These are phyloP conservation scores for Aspergillus sp. DNA, from an alignment of 2,329 filamentous ascomycete species.

Conservation along the genomic window DNA sequence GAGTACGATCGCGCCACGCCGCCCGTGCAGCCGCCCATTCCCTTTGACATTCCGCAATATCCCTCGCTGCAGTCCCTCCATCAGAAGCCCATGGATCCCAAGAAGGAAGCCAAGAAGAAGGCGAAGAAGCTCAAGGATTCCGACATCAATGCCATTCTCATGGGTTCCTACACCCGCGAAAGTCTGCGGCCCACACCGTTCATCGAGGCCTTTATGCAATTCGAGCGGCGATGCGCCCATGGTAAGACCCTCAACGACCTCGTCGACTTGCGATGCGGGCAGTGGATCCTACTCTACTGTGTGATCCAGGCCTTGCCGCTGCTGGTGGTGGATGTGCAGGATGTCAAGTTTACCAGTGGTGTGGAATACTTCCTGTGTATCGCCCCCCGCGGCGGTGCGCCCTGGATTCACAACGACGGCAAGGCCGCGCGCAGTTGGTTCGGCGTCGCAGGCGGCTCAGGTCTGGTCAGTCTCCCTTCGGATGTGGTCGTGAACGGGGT, in stretches of 20 bases:
- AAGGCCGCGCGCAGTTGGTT: slow-evolving; percentile 48
- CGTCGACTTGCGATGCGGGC: slow-evolving; percentile 46
- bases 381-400: slow-evolving; percentile 46
- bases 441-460: slow-evolving; percentile 59
- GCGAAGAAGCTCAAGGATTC: slow-evolving; percentile 72
- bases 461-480: slow-evolving; percentile 60
- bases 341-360: slow-evolving; percentile 42
- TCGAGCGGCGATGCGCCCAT: slow-evolving; percentile 43
- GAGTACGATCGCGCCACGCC: slow-evolving; percentile 89
- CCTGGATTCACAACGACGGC: slow-evolving; percentile 47
- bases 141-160: slow-evolving; percentile 73
- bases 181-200: slow-evolving; percentile 52
- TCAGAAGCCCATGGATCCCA: slow-evolving; percentile 63
- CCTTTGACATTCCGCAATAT: slow-evolving; percentile 80
- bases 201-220: slow-evolving; percentile 48
- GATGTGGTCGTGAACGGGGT: slow-evolving; percentile 65
- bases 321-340: slow-evolving; percentile 49
- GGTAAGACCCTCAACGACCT: slow-evolving; percentile 46
- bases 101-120: slow-evolving; percentile 71
- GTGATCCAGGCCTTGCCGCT: slow-evolving; percentile 50
- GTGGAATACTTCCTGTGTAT: slow-evolving; percentile 52
- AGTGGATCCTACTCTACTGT: slow-evolving; percentile 52
- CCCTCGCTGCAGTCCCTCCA: slow-evolving; percentile 67
- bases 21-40: slow-evolving; percentile 85
- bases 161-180: slow-evolving; percentile 77